Base-by-base conservation (phyloP, 169 alveolate genomes). In the Eimeria zaria region DNA sequence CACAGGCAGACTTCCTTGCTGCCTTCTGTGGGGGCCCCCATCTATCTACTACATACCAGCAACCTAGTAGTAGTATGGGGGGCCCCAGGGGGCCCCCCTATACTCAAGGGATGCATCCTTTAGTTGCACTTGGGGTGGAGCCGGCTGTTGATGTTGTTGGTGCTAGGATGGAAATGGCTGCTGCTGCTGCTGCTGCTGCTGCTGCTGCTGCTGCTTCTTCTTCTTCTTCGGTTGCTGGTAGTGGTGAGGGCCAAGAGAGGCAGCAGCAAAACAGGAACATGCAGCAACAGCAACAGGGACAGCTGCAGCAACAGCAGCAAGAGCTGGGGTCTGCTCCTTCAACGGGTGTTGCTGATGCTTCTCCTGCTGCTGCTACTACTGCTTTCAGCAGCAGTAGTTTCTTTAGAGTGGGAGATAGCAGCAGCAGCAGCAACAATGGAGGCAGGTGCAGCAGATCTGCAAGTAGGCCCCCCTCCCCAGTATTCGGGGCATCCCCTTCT, bases 81-180 rank as follows among this genome's bases (percentile, higher is more conserved):
- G 90, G 30, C 12, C 73, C 90, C 22, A 53, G 90, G 90, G 74
- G 90, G 22, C 73, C 48, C 74, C 90, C 44, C 39, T 55, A 30
- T 48, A 30, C 74, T 2, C 74, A 81, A 51, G 92, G 92, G 8
- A 62, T 85, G 74, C 92, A 85, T 24, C 92, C 92, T 5, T 16
- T 85, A 58, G 44, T 58, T 41, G 80, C 92, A 14, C 58, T 85
- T 8, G 92, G 92, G 6, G 78, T 85, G 9, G 92, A 85, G 9
- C 92, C 92, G 7, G 92, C 92, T 36, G 92, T 85, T 16, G 92
- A 85, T 24, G 92, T 85, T 18, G 67, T 36, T 18, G 92, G 74
- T 39, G 92, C 92, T 46, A 55, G 92, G 41, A 27, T 85, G 80
- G 92, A 85, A 69, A 85, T 85, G 92, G 92, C 92, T 62, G 92